Percentiles rank a stretch among this genome's conserved stretches.
Evolutionary conservation across 2,329 filamentous ascomycete genomes (phyloP).

Genomic region (Graphiopsis chlorocephala): DNA sequence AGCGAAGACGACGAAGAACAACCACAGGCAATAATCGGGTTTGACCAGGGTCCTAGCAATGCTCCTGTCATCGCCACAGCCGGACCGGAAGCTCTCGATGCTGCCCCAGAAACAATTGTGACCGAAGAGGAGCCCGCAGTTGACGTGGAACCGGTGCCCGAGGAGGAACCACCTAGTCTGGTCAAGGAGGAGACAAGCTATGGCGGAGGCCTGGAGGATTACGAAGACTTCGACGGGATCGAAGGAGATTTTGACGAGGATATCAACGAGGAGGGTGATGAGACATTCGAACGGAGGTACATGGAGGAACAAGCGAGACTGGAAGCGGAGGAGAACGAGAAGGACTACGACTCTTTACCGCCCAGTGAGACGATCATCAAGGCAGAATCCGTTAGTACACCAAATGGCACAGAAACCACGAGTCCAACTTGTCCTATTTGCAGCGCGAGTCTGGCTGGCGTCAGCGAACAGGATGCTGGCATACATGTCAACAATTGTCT

Average conservation of each 20-base stretch:
- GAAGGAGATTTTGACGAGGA: slow-evolving; percentile 60
- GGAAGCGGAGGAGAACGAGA: slow-evolving; percentile 53
- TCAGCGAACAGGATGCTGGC: slow-evolving; percentile 62
- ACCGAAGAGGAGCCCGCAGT: neutral
- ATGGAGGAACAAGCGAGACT: slow-evolving; percentile 67
- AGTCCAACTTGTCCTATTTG: slow-evolving; percentile 72
- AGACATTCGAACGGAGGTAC: slow-evolving; percentile 56
- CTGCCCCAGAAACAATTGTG: neutral
- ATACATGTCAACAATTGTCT: slow-evolving; percentile 90
- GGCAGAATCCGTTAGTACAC: slow-evolving; percentile 9
- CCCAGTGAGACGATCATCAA: slow-evolving; percentile 20
- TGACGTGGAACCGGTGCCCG: neutral
- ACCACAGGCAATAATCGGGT: slow-evolving; percentile 24
- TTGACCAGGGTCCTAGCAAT: slow-evolving; percentile 18
- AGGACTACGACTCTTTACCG: slow-evolving; percentile 28
- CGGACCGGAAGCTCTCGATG: neutral
- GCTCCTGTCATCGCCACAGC: neutral
- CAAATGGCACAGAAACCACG: slow-evolving; percentile 22
- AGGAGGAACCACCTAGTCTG: slow-evolving; percentile 23
- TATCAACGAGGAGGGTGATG: slow-evolving; percentile 54
- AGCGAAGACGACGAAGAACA: slow-evolving; percentile 48
- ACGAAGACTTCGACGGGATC: slow-evolving; percentile 50
- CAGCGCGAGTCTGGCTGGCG: slow-evolving; percentile 58
- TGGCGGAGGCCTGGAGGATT: slow-evolving; percentile 47
- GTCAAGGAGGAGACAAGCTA: slow-evolving; percentile 52